Percentiles rank a stretch among this genome's conserved stretches.
Conservation (phyloP, 495 filamentous ascomycete species). For the Geoglossum glabrum region DNA sequence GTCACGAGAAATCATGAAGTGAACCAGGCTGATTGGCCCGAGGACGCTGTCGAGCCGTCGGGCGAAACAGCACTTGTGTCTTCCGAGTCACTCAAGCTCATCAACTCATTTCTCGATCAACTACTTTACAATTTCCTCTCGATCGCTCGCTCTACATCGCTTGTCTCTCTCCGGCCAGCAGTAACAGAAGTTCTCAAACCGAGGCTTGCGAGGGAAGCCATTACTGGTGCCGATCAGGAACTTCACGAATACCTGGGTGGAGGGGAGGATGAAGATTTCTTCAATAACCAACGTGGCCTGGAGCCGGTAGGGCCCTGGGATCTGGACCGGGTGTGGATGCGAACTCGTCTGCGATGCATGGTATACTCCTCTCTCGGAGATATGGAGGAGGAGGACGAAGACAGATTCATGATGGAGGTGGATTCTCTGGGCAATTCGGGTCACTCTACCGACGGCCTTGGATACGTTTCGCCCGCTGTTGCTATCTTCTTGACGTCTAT, state of each 20-base stretch:
- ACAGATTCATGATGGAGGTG: conserved; percentile 55
- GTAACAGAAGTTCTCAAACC: conserved; percentile 75
- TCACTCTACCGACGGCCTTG: conserved; percentile 33
- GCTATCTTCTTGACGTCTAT: conserved; percentile 93
- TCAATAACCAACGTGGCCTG: conserved; percentile 31
- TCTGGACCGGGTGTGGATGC: conserved; percentile 72
- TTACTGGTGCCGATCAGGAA: conserved; percentile 77
- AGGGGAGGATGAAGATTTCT: conserved; percentile 42
- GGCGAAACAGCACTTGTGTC: conserved; percentile 55
- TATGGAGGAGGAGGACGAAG: conserved; percentile 94
- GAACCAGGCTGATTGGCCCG: conserved; percentile 42
- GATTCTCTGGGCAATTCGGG: conserved; percentile 18
- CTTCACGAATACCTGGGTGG: conserved; percentile 70
- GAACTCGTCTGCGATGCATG: conserved; percentile 85
- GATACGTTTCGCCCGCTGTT: conserved; percentile 71
- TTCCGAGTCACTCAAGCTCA: conserved; percentile 48
- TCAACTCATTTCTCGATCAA: conserved; percentile 91
- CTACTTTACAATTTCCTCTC: conserved; percentile 74
- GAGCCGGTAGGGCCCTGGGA: conserved; percentile 49
- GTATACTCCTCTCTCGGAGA: conserved; percentile 93
- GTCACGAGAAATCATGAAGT: conserved; percentile 72
- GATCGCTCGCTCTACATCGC: conserved; percentile 58
- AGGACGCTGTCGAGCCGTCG: conserved; percentile 39
- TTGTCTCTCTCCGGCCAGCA: conserved; percentile 60
- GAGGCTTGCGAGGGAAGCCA: conserved; percentile 69